Evolutionary conservation across 2,329 filamentous ascomycete genomes (phyloP), one percentile per base, ranked within the genome.

Genomic region (Emericellopsis atlantica): DNA sequence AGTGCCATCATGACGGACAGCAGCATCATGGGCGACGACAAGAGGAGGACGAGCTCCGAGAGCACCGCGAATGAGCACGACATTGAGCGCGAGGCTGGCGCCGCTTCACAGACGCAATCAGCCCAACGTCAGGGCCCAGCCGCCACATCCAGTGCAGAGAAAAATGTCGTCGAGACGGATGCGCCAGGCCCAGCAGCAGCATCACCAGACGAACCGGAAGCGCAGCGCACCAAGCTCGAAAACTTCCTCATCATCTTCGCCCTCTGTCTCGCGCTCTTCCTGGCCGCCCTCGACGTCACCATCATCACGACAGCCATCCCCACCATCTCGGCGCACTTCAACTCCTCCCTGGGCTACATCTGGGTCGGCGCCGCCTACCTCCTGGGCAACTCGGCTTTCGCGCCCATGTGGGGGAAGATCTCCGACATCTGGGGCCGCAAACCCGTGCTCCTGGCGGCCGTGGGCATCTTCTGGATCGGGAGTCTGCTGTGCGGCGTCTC

Each of bases 321-420:
- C 0, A 77, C 76, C 12, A 84, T 85, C 46, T 69, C 74, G 5
- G 59, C 60, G 29, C 67, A 82, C 44, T 74, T 89, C 45, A 53
- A 76, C 36, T 83, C 81, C 6, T 75, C 75, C 4, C 65, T 73
- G 14, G 83, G 82, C 21, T 89, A 88, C 59, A 74, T 79, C 40
- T 89, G 84, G 85, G 79, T 90, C 45, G 84, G 84, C 12, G 77
- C 74, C 32, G 76, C 82, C 3, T 90, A 84, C 52, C 66, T 87
- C 6, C 72, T 89, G 10, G 81, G 78, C 42, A 81, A 78, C 53
- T 78, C 81, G 2, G 74, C 67, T 56, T 71, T 74, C 1, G 74
- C 76, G 0, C 81, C 82, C 0, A 76, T 81, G 39, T 89, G 82
- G 83, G 81, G 79, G 42, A 74, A 74, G 49, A 52, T 76, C 37